Evolutionary conservation across 2,329 filamentous ascomycete genomes (phyloP).

Genomic region (Colletotrichum eremochloae): DNA sequence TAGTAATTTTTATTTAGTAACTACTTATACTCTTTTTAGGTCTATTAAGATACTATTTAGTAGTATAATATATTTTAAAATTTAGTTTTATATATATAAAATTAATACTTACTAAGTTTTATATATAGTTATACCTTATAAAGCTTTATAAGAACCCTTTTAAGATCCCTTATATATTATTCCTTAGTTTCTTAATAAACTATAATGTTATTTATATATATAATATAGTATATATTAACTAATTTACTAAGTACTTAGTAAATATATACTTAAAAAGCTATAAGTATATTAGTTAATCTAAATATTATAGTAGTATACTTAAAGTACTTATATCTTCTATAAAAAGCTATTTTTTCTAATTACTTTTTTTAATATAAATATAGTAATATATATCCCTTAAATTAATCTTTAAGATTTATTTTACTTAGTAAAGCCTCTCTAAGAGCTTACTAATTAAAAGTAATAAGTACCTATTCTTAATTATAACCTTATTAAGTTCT

Average conservation of each 20-base stretch:
- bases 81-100: background rate
- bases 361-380: conserved; percentile 3
- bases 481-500: no score
- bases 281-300: background rate
- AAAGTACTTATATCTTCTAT: background rate
- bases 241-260: conserved; percentile 5
- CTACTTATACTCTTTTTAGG: background rate
- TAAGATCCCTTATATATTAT: background rate
- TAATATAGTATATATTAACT: conserved; percentile 7
- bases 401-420: no score
- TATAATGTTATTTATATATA: conserved; percentile 9
- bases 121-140: no score
- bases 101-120: background rate
- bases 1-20: background rate
- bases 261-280: conserved; percentile 9
- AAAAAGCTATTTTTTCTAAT: conserved; percentile 5
- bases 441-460: background rate
- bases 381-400: conserved; percentile 2
- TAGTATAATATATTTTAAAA: background rate
- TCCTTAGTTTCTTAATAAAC: background rate
- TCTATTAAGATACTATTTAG: background rate
- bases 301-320: conserved; percentile 21
- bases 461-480: background rate
- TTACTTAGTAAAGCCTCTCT: background rate
- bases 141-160: background rate